Evolutionary conservation across 345 rosid genomes (phyloP).

Genomic region (Camelina neglecta): DNA sequence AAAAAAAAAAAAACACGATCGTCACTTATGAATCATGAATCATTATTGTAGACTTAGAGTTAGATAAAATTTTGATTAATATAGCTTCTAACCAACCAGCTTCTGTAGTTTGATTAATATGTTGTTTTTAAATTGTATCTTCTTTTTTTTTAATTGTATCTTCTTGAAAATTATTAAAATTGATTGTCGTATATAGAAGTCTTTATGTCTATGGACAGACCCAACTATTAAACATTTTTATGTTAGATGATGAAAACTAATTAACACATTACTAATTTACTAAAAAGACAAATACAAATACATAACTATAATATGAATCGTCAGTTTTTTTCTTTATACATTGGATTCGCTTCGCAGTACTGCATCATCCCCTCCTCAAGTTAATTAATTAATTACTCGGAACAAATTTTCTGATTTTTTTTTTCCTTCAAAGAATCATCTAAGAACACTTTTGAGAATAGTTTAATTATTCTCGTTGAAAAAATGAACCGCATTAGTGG

Average conservation of each 20-base stretch:
- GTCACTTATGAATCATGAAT: background rate
- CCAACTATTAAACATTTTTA: constrained; percentile 5
- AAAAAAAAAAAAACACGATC: background rate
- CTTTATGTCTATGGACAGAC: background rate
- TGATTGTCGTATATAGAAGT: background rate
- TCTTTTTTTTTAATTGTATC: background rate
- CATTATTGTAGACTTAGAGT: background rate
- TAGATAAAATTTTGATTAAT: background rate
- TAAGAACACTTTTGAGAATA: constrained; percentile 36
- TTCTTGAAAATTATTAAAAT: background rate
- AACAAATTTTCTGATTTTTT: constrained; percentile 3
- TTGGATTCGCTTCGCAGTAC: constrained; percentile 27
- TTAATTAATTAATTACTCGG: constrained; percentile 13
- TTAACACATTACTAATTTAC: constrained; percentile 2
- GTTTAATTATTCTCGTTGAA: constrained; percentile 37
- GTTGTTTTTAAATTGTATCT: background rate
- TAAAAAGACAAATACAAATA: constrained; percentile 16
- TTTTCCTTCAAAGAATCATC: constrained; percentile 22
- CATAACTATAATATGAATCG: background rate
- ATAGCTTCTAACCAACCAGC: background rate
- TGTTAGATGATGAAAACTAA: background rate
- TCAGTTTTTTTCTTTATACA: constrained; percentile 10
- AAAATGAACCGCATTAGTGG: constrained; percentile 33
- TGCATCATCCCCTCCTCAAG: constrained; percentile 1
- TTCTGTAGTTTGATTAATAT: background rate